Base-by-base conservation (phyloP, 768 basidiomycete genomes). In the Tulasnella sp. region DNA sequence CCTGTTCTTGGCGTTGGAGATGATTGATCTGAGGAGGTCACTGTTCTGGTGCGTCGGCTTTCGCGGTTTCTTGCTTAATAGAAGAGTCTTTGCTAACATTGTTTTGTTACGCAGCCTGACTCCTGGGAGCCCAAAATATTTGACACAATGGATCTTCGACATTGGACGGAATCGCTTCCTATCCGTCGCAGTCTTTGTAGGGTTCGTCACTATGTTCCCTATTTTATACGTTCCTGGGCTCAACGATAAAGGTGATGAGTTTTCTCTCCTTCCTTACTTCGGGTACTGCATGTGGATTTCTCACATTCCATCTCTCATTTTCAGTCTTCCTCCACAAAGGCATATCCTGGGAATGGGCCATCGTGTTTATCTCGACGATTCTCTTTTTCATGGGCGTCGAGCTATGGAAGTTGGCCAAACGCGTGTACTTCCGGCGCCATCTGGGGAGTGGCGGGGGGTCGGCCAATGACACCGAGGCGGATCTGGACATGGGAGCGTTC, bases 311-410 rank as follows among this genome's bases (percentile, higher is more conserved):
- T 7, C 9, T 9, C 5, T 30, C 19, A 17, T 21, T 17, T 47
- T 60, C 66, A 51, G 72, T 72, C 21, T 73, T 76, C 69, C 66
- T 71, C 19, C 65, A 73, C 53, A 61, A 60, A 3, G 55, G 67
- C 1, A 65, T 73, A 43, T 65, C 64, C 9, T 73, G 70, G 74
- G 73, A 70, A 63, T 75, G 74, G 73, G 72, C 71, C 11, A 64
- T 72, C 56, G 66, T 73, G 19, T 68, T 70, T 58, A 66, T 67
- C 17, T 58, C 62, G 1, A 48, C 65, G 17, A 4, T 68, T 23
- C n/a, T 67, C 49, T 71, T 66, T 63, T 8, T 67, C 53, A 24
- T 54, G n/a, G 17, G 58, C 27, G n/a, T 56, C 24, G 67, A 68
- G 32, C 15, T 27, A 7, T 63, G 62, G 62, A 63, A 63, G 32